phyloP scores from a whole-genome alignment of 73 alveolate genomes.

The Stentor coeruleus region DNA sequence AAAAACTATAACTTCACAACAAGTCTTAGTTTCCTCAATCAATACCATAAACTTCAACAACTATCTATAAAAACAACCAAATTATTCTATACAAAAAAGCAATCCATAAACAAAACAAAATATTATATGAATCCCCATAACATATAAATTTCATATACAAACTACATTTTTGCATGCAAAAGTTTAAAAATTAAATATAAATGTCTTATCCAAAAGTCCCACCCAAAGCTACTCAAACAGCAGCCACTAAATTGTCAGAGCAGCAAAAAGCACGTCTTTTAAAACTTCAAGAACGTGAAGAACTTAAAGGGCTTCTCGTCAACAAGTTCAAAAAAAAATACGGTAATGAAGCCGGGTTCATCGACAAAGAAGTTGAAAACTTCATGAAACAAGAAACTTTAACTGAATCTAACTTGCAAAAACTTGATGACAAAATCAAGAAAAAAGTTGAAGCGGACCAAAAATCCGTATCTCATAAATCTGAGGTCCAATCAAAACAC shows the following conservation, averaged over 20 bases:
- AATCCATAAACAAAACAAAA: no score
- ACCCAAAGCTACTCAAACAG: neutral
- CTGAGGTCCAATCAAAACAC: neutral
- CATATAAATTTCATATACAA: no score
- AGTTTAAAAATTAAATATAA: no score
- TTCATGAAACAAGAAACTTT: neutral
- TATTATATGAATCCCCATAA: no score
- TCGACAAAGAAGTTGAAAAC: slow-evolving; percentile 1
- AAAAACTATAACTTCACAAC: no score
- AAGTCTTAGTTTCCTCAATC: no score
- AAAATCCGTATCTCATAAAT: no score
- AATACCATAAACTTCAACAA: no score
- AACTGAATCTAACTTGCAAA: neutral
- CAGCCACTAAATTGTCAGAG: neutral
- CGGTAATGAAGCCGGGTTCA: neutral
- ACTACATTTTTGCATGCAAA: no score
- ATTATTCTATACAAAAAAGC: no score
- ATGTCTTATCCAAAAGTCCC: slow-evolving; percentile 10
- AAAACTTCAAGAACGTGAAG: slow-evolving; percentile 8
- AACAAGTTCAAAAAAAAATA: neutral
- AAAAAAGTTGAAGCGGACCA: no score
- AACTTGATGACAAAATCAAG: neutral
- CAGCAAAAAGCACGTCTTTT: neutral
- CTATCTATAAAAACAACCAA: no score
- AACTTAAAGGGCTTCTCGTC: slow-evolving; percentile 8